These are phyloP conservation scores for Morella rubra DNA, from an alignment of 306 rosid genomes.

Conservation along the genomic window DNA sequence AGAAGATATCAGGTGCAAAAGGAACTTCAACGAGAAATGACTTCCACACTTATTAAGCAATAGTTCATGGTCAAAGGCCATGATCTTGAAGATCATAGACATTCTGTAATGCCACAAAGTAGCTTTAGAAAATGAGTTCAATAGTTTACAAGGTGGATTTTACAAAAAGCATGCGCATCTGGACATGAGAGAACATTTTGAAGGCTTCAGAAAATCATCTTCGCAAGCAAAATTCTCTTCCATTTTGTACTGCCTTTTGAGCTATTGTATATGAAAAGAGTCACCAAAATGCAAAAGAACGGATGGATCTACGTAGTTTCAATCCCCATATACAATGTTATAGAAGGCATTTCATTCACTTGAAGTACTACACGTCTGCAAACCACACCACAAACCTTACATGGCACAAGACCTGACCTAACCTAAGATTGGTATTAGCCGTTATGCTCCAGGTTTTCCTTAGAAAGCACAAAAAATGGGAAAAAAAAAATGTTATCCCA, in stretches of 20 bases:
- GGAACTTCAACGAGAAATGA: neutral
- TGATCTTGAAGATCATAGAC: neutral
- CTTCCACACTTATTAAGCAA: neutral
- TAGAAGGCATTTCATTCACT: neutral
- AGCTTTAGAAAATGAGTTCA: neutral
- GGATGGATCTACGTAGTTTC: neutral
- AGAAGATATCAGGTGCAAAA: neutral
- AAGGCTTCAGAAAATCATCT: neutral
- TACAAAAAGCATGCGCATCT: neutral
- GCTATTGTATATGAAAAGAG: neutral
- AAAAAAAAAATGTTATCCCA: no score
- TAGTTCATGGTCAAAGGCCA: neutral
- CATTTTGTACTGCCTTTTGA: neutral
- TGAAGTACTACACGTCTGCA: neutral
- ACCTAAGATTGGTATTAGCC: neutral
- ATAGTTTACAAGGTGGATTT: neutral
- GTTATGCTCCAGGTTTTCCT: neutral
- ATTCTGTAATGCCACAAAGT: neutral
- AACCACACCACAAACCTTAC: neutral
- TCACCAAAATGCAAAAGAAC: neutral
- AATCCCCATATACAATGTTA: neutral
- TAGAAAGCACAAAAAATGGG: neutral
- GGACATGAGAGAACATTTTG: neutral
- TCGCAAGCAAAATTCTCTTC: neutral
- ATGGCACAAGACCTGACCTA: neutral